Conservation (phyloP, 768 basidiomycete species). For the Boletus sp. region DNA sequence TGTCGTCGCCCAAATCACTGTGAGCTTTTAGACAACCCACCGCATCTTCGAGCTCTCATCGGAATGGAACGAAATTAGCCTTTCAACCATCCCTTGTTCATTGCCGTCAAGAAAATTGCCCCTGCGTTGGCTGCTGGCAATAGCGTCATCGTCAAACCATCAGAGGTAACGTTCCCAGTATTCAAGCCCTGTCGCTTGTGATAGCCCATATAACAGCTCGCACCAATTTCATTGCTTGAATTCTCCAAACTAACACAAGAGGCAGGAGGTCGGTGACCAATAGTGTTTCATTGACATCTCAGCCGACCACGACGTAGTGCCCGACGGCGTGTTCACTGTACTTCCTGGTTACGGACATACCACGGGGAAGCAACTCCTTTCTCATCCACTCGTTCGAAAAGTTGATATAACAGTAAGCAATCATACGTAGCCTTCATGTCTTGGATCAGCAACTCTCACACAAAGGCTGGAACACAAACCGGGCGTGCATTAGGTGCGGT, state of each 20-base stretch:
- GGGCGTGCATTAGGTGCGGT: conserved; percentile 71
- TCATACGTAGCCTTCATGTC: background rate
- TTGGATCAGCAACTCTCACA: background rate
- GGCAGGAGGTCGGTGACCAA: conserved; percentile 55
- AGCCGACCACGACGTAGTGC: conserved; percentile 47
- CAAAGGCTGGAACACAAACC: conserved; percentile 72
- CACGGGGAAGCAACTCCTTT: conserved; percentile 63
- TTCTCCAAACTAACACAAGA: conserved; percentile 62
- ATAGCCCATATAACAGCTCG: conserved; percentile 42
- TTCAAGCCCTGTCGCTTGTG: background rate
- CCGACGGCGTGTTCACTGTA: conserved; percentile 66
- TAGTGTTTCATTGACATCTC: background rate
- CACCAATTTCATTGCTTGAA: conserved; percentile 77
- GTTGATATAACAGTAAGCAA: conserved; percentile 76
- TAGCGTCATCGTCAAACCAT: conserved; percentile 78
- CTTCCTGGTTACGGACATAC: conserved; percentile 68
- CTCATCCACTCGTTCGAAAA: conserved; percentile 66
- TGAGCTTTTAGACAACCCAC: conserved; percentile 29
- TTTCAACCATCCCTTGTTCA: conserved; percentile 87
- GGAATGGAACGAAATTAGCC: conserved; percentile 44
- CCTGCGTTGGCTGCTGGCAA: conserved; percentile 85
- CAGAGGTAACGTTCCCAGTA: conserved; percentile 47
- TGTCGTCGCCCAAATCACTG: conserved; percentile 87
- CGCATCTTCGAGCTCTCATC: background rate
- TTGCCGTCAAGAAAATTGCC: conserved; percentile 85